phyloP scores from a whole-genome alignment of 257 asterid genomes.

The Petunia axillaris region DNA sequence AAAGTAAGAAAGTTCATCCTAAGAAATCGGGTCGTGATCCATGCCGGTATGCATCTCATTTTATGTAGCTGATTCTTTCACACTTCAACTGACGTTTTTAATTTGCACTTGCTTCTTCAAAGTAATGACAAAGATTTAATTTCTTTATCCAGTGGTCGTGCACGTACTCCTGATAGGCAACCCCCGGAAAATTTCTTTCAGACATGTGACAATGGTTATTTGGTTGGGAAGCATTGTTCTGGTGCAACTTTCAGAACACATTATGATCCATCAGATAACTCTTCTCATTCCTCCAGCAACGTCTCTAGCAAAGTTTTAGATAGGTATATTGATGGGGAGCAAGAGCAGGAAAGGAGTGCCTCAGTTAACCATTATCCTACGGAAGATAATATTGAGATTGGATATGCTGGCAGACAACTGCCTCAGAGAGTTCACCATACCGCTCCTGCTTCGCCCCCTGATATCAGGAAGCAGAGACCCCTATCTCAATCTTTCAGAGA shows the following conservation, averaged over 20 bases:
- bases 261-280: slow-evolving; percentile 70
- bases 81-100: not conserved
- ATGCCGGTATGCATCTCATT: slow-evolving; percentile 52
- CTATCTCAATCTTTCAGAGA: slow-evolving; percentile 80
- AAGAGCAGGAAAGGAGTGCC: slow-evolving; percentile 55
- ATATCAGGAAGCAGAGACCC: slow-evolving; percentile 72
- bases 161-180: slow-evolving; percentile 84
- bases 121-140: slow-evolving; percentile 19
- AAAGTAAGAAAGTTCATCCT: slow-evolving; percentile 48
- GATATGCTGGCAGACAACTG: slow-evolving; percentile 48
- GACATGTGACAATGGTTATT: slow-evolving; percentile 43
- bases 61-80: not conserved
- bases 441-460: slow-evolving; percentile 52
- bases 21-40: slow-evolving; percentile 57
- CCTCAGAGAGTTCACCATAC: slow-evolving; percentile 59
- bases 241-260: slow-evolving; percentile 43
- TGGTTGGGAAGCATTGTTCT: slow-evolving; percentile 48
- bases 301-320: slow-evolving; percentile 81
- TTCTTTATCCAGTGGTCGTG: slow-evolving; percentile 48
- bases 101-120: slow-evolving; percentile 11
- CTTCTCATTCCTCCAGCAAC: slow-evolving; percentile 79
- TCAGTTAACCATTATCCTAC: slow-evolving; percentile 38
- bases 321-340: slow-evolving; percentile 93
- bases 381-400: slow-evolving; percentile 50
- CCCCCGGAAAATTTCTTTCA: slow-evolving; percentile 45